Evolutionary conservation across 305 asterid genomes (phyloP), one percentile per base, ranked within the genome.

Genomic region (Fraxinus albicans): DNA sequence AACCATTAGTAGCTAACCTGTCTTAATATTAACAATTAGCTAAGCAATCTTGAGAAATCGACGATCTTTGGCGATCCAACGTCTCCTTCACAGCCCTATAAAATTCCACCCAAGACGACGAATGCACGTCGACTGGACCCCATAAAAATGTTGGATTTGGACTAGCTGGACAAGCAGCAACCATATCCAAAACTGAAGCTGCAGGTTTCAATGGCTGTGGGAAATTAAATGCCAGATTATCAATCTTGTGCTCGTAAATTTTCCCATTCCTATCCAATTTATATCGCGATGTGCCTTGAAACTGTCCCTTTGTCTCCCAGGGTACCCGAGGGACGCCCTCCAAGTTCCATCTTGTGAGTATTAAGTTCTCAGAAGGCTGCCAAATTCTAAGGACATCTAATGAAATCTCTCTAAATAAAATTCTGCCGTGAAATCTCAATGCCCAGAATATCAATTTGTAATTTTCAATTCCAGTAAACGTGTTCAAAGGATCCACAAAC

Each of bases 181-280:
- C 98, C 81, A 91, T 80, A 89, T 94, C 97, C 81, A 92, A 84
- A 70, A 94, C 92, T 38, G 95, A 89, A 73, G 92, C 92, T 3
- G 97, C 94, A 25, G 95, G 97, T 73, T 85, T 92, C 40, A 91
- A 79, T 8, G 88, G 83, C 87, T 84, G 94, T 0, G 98, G 96
- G 79, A 95, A 88, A 83, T 87, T 94, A 90, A 95, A 91, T 1
- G 97, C 97, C 85, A 94, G 76, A 77, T 91, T 93, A 84, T 95
- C 98, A 44, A 95, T 95, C 80, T 89, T 94, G 87, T 94, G 99
- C 89, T 94, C 97, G 85, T 93, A 94, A 19, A 93, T 95, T 73
- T 92, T 95, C 60, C 94, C 98, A 17, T 87, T 88, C 34, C 93
- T 79, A 76, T 94, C 99, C 84, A 95, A 76, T 79, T 94, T 95